Evolutionary conservation across 192 early-diverging fungal genomes (phyloP), one percentile per base, ranked within the genome.

Genomic region (Coemansia sp.): DNA sequence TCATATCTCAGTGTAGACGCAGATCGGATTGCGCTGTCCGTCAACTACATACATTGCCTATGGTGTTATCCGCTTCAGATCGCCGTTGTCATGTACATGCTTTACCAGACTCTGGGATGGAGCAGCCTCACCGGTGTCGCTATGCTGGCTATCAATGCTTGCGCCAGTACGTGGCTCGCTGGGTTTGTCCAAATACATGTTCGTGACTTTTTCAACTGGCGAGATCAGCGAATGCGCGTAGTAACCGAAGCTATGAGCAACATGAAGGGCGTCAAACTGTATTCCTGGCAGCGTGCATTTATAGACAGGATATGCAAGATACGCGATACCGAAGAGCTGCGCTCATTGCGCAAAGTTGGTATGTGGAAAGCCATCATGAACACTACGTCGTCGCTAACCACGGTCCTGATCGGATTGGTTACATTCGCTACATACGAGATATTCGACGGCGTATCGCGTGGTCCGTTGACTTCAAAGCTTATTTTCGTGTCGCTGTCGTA

Each of bases 401-500:
- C 93, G 0, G 89, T 97, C 66, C 72, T 96, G 56, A 92, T 96
- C 0, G 89, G 90, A 6, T 86, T 98, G 40, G 73, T 86, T 10
- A 91, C 90, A 1, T 98, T 98, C 85, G 84, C 86, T 2, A 68
- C 92, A 4, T 98, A 92, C 65, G 86, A 87, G 12, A 18, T 88
- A 4, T 74, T 91, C 13, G 85, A 82, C 12, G 72, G 81, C 56
- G 75, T 87, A 16, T 72, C 69, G 11, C 73, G 52, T 38, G 78
- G 78, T 10, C 80, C 81, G 13, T 72, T 95, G 22, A 90, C 88
- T 2, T 69, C 87, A 22, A 80, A 82, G 55, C 66, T 92, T 35
- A 93, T 93, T 1, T 97, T 97, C 78, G 93, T 94, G 3, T 88
- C 92, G 11, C 82, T 99, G 59, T 84, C 94, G 0, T 82, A 98